Evolutionary conservation across 2,329 filamentous ascomycete species (phyloP).

Genomic region (Calonectria naviculata): DNA sequence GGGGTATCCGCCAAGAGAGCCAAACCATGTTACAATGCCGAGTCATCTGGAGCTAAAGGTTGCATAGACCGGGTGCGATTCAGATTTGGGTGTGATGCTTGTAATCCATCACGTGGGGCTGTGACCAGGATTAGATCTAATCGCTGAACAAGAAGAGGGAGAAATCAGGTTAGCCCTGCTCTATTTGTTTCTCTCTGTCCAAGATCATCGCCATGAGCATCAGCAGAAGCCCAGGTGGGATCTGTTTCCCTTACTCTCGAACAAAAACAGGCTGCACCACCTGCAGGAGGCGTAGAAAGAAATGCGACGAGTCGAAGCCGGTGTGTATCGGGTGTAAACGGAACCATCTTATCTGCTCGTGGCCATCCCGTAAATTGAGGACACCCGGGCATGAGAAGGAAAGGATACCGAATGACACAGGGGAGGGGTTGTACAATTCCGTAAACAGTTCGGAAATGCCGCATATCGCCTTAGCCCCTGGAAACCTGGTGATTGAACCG

Average conservation of each 20-base stretch:
- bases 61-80: neutral
- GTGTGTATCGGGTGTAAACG: neutral
- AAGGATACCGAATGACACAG: no score
- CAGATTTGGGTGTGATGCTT: neutral
- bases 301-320: conserved; percentile 10
- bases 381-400: neutral
- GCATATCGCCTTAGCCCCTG: neutral
- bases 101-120: neutral
- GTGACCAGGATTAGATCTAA: neutral
- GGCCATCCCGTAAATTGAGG: neutral
- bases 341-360: neutral
- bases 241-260: neutral
- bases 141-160: neutral
- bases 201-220: neutral
- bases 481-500: neutral
- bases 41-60: neutral
- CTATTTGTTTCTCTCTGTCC: neutral
- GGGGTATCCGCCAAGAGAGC: no score
- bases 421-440: neutral
- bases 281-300: conserved; percentile 10
- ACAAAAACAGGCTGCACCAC: conserved; percentile 13
- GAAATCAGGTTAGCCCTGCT: neutral
- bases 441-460: neutral
- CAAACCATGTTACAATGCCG: neutral
- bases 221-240: neutral